Conservation (phyloP, 139 green algal genomes). For the Tetraselmis striata region DNA sequence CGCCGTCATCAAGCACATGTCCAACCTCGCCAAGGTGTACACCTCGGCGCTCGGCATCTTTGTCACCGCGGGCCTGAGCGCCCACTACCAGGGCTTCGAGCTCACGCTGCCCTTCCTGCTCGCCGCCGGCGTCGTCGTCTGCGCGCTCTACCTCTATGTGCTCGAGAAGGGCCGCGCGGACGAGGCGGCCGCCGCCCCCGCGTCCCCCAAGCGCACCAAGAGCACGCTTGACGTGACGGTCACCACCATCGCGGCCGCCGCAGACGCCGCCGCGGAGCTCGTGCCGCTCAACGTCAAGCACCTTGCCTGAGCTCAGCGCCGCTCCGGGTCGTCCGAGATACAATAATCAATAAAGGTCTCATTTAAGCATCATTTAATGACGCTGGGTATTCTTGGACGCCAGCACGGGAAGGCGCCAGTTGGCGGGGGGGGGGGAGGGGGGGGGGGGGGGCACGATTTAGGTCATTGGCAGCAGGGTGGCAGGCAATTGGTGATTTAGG, state of each 20-base stretch:
- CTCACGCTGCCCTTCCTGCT: constrained; percentile 11
- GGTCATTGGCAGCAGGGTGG: too few relatives aligned
- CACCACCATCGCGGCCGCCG: too few relatives aligned
- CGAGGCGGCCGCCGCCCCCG: neutral
- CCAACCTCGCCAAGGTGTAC: constrained; percentile 16
- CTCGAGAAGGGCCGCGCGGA: neutral
- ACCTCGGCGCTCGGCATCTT: constrained; percentile 9
- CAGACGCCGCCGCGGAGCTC: neutral
- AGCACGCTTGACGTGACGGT: neutral
- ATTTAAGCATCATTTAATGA: too few relatives aligned
- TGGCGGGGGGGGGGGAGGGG: too few relatives aligned
- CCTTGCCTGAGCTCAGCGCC: neutral
- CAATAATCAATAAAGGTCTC: too few relatives aligned
- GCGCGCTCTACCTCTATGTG: constrained; percentile 11
- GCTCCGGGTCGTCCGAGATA: too few relatives aligned
- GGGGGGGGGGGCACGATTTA: too few relatives aligned
- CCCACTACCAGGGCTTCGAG: neutral
- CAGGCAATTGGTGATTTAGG: too few relatives aligned
- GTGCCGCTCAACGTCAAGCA: neutral
- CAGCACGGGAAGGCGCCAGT: too few relatives aligned
- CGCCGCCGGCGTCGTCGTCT: constrained; percentile 8
- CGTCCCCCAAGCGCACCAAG: neutral
- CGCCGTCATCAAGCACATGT: constrained; percentile 16
- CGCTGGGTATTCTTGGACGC: too few relatives aligned
- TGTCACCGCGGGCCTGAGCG: constrained; percentile 2